phyloP scores from a whole-genome alignment of 1,284 basidiomycete genomes.

The Tranzscheliella williamsii region DNA sequence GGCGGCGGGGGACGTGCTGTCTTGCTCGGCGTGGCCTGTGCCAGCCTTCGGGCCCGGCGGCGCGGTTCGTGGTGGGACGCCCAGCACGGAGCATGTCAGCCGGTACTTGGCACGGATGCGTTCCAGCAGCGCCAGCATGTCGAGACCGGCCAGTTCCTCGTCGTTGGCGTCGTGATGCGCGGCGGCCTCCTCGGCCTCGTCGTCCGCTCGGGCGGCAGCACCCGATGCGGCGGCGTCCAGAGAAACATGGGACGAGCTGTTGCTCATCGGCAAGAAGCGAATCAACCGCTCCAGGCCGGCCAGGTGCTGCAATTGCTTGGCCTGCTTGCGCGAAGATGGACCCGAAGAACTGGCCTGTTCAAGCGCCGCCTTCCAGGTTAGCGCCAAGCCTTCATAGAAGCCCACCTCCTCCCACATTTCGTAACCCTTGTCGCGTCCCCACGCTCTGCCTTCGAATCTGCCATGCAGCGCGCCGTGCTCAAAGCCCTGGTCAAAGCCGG shows the following conservation, averaged over 20 bases:
- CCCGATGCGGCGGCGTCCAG: slow-evolving; percentile 6
- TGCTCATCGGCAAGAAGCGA: slow-evolving; percentile 70
- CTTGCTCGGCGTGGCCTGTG: not conserved
- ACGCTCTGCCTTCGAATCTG: slow-evolving; percentile 83
- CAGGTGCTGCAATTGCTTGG: slow-evolving; percentile 69
- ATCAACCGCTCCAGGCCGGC: slow-evolving; percentile 70
- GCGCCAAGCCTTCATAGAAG: slow-evolving; percentile 83
- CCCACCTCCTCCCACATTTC: slow-evolving; percentile 97
- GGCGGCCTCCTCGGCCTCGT: slow-evolving; percentile 56
- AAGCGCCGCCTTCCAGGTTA: slow-evolving; percentile 67
- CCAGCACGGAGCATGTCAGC: slow-evolving; percentile 79
- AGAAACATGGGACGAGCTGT: slow-evolving; percentile 60
- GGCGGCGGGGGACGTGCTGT: not conserved
- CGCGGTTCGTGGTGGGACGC: slow-evolving; percentile 67
- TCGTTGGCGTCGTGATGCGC: slow-evolving; percentile 10
- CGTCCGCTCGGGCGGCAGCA: slow-evolving; percentile 7
- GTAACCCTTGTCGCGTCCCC: slow-evolving; percentile 87
- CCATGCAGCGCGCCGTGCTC: slow-evolving; percentile 87
- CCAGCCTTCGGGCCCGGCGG: not conserved
- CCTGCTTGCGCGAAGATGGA: slow-evolving; percentile 34
- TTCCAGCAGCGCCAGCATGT: slow-evolving; percentile 75
- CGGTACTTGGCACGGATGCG: slow-evolving; percentile 87
- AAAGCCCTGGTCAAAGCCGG: slow-evolving; percentile 76
- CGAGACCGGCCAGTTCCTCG: slow-evolving; percentile 63
- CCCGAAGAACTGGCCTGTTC: slow-evolving; percentile 20